phyloP scores from a whole-genome alignment of 805 yeast genomes.

The Metschnikowia sp. region DNA sequence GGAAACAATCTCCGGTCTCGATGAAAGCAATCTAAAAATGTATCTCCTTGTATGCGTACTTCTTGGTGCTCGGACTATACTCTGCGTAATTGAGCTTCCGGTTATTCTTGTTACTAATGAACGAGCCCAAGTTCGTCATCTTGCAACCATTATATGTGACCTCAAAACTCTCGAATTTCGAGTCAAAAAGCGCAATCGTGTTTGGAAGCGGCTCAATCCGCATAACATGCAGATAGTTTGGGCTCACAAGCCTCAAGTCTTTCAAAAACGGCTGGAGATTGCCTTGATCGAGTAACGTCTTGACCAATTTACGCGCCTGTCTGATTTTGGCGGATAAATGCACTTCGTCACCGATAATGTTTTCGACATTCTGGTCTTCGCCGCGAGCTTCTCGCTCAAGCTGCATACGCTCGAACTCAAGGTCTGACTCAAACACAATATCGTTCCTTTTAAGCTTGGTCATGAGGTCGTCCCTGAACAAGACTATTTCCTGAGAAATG shows the following conservation, averaged over 20 bases:
- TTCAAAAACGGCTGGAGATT: conserved; percentile 76
- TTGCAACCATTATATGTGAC: conserved; percentile 80
- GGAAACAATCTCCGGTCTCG: no score
- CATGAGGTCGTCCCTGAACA: conserved; percentile 71
- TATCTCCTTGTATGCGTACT: conserved; percentile 43
- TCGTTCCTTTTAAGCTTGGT: conserved; percentile 69
- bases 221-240: conserved; percentile 68
- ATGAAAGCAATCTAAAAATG: conserved; percentile 6
- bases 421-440: conserved; percentile 48
- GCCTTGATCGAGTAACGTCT: conserved; percentile 84
- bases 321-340: conserved; percentile 43
- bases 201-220: conserved; percentile 79
- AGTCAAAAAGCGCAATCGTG: conserved; percentile 57
- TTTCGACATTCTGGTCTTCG: conserved; percentile 21
- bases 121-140: conserved; percentile 63
- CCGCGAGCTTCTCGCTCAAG: conserved; percentile 19
- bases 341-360: conserved; percentile 16
- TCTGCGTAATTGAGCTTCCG: conserved; percentile 63
- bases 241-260: conserved; percentile 56
- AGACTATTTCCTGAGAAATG: conserved; percentile 76
- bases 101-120: conserved; percentile 35
- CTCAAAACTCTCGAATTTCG: conserved; percentile 67
- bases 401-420: conserved; percentile 25
- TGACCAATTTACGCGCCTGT: conserved; percentile 68
- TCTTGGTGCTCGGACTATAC: conserved; percentile 60